A percentile compares a stretch with the other conserved stretches of the same genome.
phyloP scores from a whole-genome alignment of 2,329 filamentous ascomycete species.

The Claviceps spartinae region DNA sequence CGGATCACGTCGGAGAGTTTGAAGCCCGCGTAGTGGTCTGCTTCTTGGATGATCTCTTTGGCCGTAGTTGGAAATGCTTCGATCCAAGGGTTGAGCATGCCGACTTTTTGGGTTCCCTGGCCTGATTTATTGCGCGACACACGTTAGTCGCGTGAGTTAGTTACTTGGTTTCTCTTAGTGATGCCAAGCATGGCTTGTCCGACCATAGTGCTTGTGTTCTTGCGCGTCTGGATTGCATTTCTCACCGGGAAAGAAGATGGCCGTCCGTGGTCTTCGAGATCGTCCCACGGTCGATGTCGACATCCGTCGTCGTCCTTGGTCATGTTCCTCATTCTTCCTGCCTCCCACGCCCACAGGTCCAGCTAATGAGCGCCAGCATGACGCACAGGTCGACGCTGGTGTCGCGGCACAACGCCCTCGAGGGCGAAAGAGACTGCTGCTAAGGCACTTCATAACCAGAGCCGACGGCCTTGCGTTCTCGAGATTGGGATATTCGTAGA shows the following conservation, averaged over 20 bases:
- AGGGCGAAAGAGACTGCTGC: conserved; percentile 16
- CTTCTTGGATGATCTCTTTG: conserved; percentile 66
- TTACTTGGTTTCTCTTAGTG: background rate
- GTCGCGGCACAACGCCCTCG: conserved; percentile 8
- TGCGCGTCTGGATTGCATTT: background rate
- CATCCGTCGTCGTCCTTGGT: background rate
- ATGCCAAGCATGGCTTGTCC: background rate
- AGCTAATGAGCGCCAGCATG: background rate
- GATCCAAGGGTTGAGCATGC: conserved; percentile 78
- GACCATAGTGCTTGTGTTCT: background rate
- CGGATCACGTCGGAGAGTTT: conserved; percentile 68
- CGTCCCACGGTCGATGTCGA: conserved; percentile 16
- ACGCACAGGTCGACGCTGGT: background rate
- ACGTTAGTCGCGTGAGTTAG: background rate
- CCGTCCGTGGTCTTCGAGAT: conserved; percentile 32
- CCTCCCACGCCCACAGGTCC: background rate
- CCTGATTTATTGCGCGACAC: conserved; percentile 31
- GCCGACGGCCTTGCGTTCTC: conserved; percentile 9
- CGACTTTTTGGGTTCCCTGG: conserved; percentile 79
- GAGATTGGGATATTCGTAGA: background rate
- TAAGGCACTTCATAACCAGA: conserved; percentile 19
- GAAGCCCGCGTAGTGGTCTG: conserved; percentile 63
- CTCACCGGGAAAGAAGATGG: conserved; percentile 46
- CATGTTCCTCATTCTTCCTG: conserved; percentile 8
- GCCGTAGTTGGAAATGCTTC: conserved; percentile 72